Evolutionary conservation across 2,329 filamentous ascomycete species (phyloP), one percentile per base, ranked within the genome.

Genomic region (Exophiala dermatitidis): DNA sequence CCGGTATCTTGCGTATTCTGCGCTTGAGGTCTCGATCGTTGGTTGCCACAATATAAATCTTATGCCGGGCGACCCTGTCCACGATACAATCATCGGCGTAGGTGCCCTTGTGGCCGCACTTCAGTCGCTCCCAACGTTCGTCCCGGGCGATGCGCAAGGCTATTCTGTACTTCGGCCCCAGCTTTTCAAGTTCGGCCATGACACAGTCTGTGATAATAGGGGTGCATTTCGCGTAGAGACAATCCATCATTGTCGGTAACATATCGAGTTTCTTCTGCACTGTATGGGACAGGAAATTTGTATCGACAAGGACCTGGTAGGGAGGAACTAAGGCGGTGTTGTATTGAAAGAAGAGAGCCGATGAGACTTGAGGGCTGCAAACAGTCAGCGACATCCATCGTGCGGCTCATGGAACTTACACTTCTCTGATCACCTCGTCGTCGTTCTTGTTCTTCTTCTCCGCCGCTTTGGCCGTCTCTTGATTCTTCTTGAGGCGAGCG

Each of bases 251-350:
- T 2, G 85, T 84, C 56, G 91, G 85, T 19, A 95, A 78, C 8
- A 97, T 75, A 33, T 90, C 88, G 19, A 97, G 81, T 73, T 98
- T 97, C 62, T 86, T 83, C 70, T 90, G 87, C 1, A 97, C 88
- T 0, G 90, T 93, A 71, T 95, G 90, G 37, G 84, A 88, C 59
- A 95, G 79, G 67, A 95, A 95, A 68, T 95, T 95, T 69, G 89
- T 91, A 69, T 95, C 88, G 65, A 93, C 79, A 6, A 94, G 80
- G 52, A 91, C 80, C 46, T 74, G 77, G 74, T 95, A 94, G 1
- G 90, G 89, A 2, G 90, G 89, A 7, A 88, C 83, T 42, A 96
- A 81, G 49, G 88, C 86, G 49, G 84, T 85, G 73, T 96, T 96
- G 76, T 88, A 85, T 66, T 87, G 80, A 72, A 94, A 94, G 81